Base-by-base conservation (phyloP, 805 yeast species). In the Cyberlindnera petersonii region DNA sequence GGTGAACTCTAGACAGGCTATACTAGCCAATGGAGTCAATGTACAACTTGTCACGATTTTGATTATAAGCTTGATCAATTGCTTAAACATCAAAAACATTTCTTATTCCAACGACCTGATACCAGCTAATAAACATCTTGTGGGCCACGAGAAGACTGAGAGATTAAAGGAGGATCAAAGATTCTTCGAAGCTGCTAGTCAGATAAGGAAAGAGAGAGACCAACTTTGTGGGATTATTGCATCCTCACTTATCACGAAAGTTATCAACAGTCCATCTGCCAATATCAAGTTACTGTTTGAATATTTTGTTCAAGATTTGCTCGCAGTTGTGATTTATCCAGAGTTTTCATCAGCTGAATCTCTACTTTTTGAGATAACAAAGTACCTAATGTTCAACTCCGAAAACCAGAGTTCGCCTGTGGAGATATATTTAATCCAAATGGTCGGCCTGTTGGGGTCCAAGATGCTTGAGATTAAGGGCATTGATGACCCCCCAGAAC, bases 271-370 rank as follows among this genome's bases (percentile, higher is more conserved):
- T 38, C 61, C 69, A 2, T 66, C 61, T 14, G 32, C 57, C 1
- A 48, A 49, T 2, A 46, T 48, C 13, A 68, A 63, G 39, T 65
- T 58, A 24, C 53, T 68, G 3, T 49, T 83, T 26, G 87, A 81
- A 24, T 49, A 70, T 15, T 62, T 81, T 21, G 48, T 81, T 1
- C 74, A 72, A 30, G 95, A 86, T 49, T 58, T 84, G 16, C 41
- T 77, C 7, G 44, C 53, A 0, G 56, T 83, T 38, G 50, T 83
- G 9, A 56, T 63, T 2, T 58, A 58, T 8, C 85, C 87, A 0
- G 80, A 77, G 39, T 86, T 82, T 76, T 68, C 86, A 0, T 75
- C 75, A 0, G 68, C 80, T 1, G 84, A 76, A 43, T 47, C 65
- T 0, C 47, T 83, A 13, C 56, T 83, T 6, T 54, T 52, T 7